A percentile compares a stretch with the other conserved stretches of the same genome.
Conservation (phyloP, 176 grass and related monocot genomes). For the Raddia distichophylla region DNA sequence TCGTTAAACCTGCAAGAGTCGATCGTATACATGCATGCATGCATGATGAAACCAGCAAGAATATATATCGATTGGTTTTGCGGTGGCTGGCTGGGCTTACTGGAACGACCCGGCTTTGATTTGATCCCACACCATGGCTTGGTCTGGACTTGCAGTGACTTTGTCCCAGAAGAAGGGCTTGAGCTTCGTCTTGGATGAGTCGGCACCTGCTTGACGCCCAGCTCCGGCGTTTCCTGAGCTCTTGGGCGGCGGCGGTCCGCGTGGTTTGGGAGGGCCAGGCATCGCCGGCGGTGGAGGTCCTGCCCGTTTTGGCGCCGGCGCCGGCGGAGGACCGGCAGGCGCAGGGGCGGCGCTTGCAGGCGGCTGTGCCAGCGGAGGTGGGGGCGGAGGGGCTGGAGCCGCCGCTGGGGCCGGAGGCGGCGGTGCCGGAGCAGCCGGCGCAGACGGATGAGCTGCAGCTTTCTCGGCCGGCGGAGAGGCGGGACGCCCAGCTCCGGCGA, state of each 20-base stretch:
- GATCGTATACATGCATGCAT: conserved; percentile 10
- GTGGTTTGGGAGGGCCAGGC: conserved; percentile 44
- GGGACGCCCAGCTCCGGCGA: no score
- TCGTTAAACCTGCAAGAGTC: conserved; percentile 73
- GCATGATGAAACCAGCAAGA: no score
- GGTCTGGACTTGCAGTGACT: conserved; percentile 78
- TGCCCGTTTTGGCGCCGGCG: conserved; percentile 23
- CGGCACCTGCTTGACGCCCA: not conserved
- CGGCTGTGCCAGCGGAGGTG: no score
- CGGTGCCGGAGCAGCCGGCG: no score
- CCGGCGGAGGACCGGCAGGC: conserved; percentile 51
- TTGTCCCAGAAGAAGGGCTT: conserved; percentile 99
- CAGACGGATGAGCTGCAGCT: no score
- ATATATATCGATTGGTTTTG: not conserved
- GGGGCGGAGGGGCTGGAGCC: no score
- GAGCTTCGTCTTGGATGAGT: conserved; percentile 67
- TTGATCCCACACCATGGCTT: conserved; percentile 90
- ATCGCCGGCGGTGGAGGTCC: conserved; percentile 57
- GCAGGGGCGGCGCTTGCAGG: no score
- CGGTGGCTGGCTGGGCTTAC: conserved; percentile 48
- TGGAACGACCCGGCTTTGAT: conserved; percentile 94
- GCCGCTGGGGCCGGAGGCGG: no score
- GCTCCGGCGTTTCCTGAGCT: conserved; percentile 16
- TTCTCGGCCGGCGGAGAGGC: no score
- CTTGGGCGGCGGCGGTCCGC: conserved; percentile 33